Conservation (phyloP, 2,329 filamentous ascomycete species). For the Colletotrichum magnum region DNA sequence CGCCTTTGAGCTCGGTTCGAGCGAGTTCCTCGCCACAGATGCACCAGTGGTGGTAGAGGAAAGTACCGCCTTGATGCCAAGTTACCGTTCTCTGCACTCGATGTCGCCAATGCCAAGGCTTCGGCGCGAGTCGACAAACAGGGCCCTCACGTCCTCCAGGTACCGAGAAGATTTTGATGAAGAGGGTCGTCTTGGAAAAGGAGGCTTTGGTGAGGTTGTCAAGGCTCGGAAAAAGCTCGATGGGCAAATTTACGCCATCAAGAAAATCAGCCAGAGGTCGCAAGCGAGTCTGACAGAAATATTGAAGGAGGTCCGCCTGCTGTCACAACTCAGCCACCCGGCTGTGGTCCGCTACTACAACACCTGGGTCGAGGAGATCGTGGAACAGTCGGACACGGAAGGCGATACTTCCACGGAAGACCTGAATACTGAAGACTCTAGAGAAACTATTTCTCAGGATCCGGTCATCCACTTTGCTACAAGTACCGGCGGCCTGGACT, state of each 20-base stretch:
- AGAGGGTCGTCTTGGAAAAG: constrained; percentile 89
- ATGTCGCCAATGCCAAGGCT: constrained; percentile 63
- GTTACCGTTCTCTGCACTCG: constrained; percentile 57
- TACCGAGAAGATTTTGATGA: constrained; percentile 94
- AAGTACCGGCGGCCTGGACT: constrained; percentile 88
- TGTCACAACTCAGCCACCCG: constrained; percentile 94
- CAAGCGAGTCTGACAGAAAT: constrained; percentile 85
- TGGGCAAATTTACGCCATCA: constrained; percentile 94
- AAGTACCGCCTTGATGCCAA: constrained; percentile 54
- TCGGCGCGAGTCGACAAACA: constrained; percentile 74
- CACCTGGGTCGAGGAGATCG: constrained; percentile 88
- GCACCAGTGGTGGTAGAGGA: constrained; percentile 70
- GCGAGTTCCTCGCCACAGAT: constrained; percentile 76
- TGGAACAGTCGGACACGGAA: constrained; percentile 68
- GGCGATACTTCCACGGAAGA: constrained; percentile 69
- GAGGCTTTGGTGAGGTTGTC: constrained; percentile 96
- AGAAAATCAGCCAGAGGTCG: constrained; percentile 91
- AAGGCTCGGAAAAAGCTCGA: constrained; percentile 94
- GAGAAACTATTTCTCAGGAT: constrained; percentile 57
- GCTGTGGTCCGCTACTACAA: constrained; percentile 91
- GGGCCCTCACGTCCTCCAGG: constrained; percentile 73
- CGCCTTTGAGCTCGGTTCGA: constrained; percentile 80
- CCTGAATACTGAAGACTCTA: constrained; percentile 52
- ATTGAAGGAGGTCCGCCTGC: constrained; percentile 85
- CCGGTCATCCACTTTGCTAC: constrained; percentile 72